A percentile compares a stretch with the other conserved stretches of the same genome.
Evolutionary conservation across 1,284 basidiomycete genomes (phyloP).

Genomic region (Rhodotorula sp.): DNA sequence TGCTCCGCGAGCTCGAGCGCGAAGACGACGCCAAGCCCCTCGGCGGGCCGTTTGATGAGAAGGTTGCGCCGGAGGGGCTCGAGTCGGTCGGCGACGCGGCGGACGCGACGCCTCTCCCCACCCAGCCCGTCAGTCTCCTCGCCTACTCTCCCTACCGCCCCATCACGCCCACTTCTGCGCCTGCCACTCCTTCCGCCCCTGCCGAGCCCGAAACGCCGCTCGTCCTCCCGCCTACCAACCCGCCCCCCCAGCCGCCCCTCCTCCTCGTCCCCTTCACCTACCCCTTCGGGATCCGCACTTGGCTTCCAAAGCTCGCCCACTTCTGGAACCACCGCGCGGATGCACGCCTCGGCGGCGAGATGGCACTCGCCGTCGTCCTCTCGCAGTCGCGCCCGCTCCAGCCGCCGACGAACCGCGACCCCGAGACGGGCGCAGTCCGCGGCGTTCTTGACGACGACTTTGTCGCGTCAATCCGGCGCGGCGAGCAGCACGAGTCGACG

Average conservation of each 20-base stretch:
- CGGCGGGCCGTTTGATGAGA: slow-evolving; percentile 41
- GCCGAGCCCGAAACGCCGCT: slow-evolving; percentile 63
- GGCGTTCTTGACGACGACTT: slow-evolving; percentile 31
- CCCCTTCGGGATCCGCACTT: slow-evolving; percentile 79
- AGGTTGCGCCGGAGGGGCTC: slow-evolving; percentile 36
- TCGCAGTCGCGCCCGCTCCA: slow-evolving; percentile 66
- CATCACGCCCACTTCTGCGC: slow-evolving; percentile 75
- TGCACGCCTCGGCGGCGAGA: slow-evolving; percentile 76
- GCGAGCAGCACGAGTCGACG: slow-evolving; percentile 23
- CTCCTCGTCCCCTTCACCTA: slow-evolving; percentile 85
- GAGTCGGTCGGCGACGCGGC: slow-evolving; percentile 7
- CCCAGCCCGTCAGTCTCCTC: slow-evolving; percentile 25
- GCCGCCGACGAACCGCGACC: slow-evolving; percentile 22
- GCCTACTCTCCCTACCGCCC: slow-evolving; percentile 46
- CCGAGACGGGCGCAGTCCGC: slow-evolving; percentile 13
- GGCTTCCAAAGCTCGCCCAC: slow-evolving; percentile 85
- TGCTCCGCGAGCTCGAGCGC: slow-evolving; percentile 50
- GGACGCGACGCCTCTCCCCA: background rate
- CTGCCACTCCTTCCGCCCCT: slow-evolving; percentile 76
- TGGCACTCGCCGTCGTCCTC: slow-evolving; percentile 73
- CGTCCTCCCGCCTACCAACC: slow-evolving; percentile 59
- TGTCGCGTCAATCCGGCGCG: slow-evolving; percentile 28
- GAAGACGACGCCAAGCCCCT: slow-evolving; percentile 70
- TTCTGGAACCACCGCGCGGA: slow-evolving; percentile 89
- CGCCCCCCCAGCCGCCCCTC: slow-evolving; percentile 79